Percentiles rank a stretch among this genome's conserved stretches.
phyloP scores from a whole-genome alignment of 345 rosid genomes.

The Bruguiera gymnorhiza region DNA sequence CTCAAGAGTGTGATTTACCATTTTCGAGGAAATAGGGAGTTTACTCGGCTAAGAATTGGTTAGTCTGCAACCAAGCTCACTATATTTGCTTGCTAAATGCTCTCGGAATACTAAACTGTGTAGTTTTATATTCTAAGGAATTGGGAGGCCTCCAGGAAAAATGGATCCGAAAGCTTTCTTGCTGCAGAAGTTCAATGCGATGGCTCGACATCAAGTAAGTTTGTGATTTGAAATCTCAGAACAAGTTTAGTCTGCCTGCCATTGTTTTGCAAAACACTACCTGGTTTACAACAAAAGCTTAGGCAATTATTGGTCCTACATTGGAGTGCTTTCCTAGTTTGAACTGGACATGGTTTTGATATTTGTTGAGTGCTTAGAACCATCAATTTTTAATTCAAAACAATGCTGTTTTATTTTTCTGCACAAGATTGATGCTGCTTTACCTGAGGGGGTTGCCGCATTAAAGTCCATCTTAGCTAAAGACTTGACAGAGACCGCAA shows the following conservation, averaged over 20 bases:
- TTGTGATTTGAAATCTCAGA: not conserved
- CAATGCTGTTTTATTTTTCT: not conserved
- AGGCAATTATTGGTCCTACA: no score
- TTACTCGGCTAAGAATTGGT: constrained; percentile 87
- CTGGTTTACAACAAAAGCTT: no score
- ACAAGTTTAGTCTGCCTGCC: no score
- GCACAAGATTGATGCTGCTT: constrained; percentile 61
- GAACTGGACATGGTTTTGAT: no score
- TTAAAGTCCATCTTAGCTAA: constrained; percentile 60
- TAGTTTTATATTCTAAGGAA: constrained; percentile 37
- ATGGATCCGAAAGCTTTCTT: constrained; percentile 97
- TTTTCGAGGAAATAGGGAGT: constrained; percentile 74
- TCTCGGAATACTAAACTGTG: not conserved
- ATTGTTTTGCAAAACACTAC: no score
- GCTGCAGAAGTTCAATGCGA: constrained; percentile 72
- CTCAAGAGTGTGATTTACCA: constrained; percentile 68
- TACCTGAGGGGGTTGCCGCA: constrained; percentile 66
- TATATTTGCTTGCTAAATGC: not conserved
- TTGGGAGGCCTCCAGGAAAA: constrained; percentile 88
- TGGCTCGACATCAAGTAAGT: constrained; percentile 61
- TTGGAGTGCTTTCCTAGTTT: no score
- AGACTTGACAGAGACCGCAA: constrained; percentile 68
- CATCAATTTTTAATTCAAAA: no score
- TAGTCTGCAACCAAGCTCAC: constrained; percentile 20
- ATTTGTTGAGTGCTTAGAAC: no score